These are phyloP conservation scores for Leishmania turanica DNA, from an alignment of 208 protist genomes.

Conservation along the genomic window DNA sequence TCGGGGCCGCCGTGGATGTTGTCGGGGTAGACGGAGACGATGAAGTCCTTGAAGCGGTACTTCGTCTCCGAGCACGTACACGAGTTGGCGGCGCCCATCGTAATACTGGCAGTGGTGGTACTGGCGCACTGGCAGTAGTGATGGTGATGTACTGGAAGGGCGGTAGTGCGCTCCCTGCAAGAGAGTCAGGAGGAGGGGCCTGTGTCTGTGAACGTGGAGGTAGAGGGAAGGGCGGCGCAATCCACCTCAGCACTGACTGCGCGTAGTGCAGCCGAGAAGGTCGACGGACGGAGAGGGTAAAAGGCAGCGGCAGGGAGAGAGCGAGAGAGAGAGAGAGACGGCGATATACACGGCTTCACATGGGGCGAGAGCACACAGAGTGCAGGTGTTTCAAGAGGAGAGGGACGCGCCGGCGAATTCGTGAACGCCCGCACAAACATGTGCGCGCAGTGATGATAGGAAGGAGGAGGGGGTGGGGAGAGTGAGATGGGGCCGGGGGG, in stretches of 20 bases:
- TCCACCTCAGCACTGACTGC: background rate
- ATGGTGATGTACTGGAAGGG: background rate
- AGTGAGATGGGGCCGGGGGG: background rate
- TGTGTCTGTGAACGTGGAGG: too few species aligned
- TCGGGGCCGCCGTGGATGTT: constrained; percentile 41
- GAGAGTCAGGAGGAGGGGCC: background rate
- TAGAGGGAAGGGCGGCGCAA: background rate
- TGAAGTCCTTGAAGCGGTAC: constrained; percentile 84
- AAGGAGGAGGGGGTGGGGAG: background rate
- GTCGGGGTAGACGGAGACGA: constrained; percentile 74
- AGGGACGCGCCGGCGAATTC: background rate
- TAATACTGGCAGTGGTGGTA: background rate
- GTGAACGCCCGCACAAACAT: background rate
- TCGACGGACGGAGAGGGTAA: background rate
- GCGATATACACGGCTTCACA: background rate
- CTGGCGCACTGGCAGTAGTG: background rate
- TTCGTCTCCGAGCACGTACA: constrained; percentile 54
- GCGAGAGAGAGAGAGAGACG: too few species aligned
- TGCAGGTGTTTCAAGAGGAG: constrained; percentile 1
- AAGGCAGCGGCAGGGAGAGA: background rate
- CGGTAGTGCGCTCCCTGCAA: background rate
- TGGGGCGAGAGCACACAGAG: background rate
- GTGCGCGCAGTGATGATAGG: too few species aligned
- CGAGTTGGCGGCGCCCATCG: constrained; percentile 25
- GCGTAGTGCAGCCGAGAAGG: background rate